A percentile compares a stretch with the other conserved stretches of the same genome.
These are phyloP conservation scores for Saraca asoca DNA, from an alignment of 331 rosid species.

Conservation along the genomic window DNA sequence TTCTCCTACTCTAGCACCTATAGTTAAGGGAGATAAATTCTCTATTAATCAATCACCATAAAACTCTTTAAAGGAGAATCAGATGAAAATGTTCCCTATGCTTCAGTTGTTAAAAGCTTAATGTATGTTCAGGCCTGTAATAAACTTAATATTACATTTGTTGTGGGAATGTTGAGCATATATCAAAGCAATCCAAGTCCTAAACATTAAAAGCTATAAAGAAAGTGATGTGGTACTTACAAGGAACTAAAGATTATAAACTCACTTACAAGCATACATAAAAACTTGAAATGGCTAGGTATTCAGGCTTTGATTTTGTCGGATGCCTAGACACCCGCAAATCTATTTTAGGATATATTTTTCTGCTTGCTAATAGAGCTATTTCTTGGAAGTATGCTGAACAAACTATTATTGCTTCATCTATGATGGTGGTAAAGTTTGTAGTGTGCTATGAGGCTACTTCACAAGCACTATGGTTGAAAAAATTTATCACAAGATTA, in stretches of 20 bases:
- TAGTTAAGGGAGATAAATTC: background rate
- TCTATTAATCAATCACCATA: background rate
- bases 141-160: background rate
- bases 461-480: background rate
- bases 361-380: no score
- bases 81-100: background rate
- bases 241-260: background rate
- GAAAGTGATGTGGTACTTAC: background rate
- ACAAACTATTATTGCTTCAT: no score
- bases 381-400: no score
- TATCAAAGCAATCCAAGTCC: background rate
- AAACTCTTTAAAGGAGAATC: background rate
- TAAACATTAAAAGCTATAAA: conserved; percentile 4
- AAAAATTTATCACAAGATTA: no score
- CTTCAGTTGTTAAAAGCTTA: background rate
- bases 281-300: background rate
- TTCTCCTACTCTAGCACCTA: background rate
- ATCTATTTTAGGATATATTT: no score
- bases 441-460: background rate
- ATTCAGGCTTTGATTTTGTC: no score
- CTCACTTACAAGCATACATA: background rate
- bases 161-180: background rate
- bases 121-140: background rate
- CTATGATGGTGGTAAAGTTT: background rate
- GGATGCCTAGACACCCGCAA: no score